phyloP scores from a whole-genome alignment of 495 filamentous ascomycete species.

The Entonaema liquescens region DNA sequence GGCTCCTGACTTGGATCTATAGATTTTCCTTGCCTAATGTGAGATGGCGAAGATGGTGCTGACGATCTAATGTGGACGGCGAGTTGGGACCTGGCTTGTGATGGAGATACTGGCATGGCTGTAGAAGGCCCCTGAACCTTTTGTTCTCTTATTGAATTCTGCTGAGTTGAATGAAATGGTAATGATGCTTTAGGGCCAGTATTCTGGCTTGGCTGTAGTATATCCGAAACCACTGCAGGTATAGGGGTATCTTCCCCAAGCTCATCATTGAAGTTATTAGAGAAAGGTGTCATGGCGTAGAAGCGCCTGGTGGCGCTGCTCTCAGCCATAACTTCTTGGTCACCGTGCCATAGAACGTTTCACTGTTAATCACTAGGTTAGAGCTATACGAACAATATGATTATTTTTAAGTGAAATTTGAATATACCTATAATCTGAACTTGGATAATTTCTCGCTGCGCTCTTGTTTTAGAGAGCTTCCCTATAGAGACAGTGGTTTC shows the following conservation, averaged over 20 bases:
- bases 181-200: conserved; percentile 2
- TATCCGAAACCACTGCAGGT: conserved; percentile 31
- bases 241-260: conserved; percentile 15
- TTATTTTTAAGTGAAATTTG: not conserved
- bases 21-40: conserved; percentile 3
- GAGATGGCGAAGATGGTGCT: conserved; percentile 36
- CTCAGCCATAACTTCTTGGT: conserved; percentile 11
- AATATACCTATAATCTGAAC: not conserved
- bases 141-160: not conserved
- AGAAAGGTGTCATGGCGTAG: not conserved
- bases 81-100: conserved; percentile 17
- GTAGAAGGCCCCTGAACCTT: conserved; percentile 7
- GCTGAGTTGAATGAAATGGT: conserved; percentile 15
- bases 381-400: not conserved
- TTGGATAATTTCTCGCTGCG: conserved; percentile 6
- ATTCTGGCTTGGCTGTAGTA: conserved; percentile 15
- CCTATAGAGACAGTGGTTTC: not conserved
- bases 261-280: not conserved
- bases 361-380: not conserved
- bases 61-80: conserved; percentile 43
- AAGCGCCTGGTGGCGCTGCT: conserved; percentile 9
- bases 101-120: conserved; percentile 9
- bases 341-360: conserved; percentile 10
- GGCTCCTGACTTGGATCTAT: not conserved
- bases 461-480: not conserved